Base-by-base conservation (phyloP, 2,329 filamentous ascomycete species). In the Acephala macrosclerotiorum region DNA sequence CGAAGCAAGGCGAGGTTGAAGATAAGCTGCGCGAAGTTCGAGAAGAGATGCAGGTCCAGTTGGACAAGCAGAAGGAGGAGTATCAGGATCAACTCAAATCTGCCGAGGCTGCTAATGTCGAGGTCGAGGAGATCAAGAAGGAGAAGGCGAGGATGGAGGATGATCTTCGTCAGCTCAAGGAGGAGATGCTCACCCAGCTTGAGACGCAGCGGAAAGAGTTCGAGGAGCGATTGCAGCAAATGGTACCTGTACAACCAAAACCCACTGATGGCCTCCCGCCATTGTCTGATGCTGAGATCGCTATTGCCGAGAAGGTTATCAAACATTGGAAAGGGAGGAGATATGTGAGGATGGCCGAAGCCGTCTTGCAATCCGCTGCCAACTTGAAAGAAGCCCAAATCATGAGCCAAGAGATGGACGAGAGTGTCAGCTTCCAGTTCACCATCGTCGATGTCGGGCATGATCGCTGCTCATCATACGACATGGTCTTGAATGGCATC, bases 371-470 rank as follows among this genome's bases (percentile, higher is more conserved):
- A 75, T 91, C 97, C 76, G 95, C 95, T 2, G 89, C 92, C 8
- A 87, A 90, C 33, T 79, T 99, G 65, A 99, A 99, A 77, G 96
- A 99, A 79, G 96, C 96, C 1, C 96, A 99, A 76, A 90, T 99
- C 67, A 96, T 99, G 93, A 97, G 94, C 80, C 95, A 97, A 73
- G 93, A 97, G 74, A 91, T 99, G 81, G 92, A 96, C 72, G 96
- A 97, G 77, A 89, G 89, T 70, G 92, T 97, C 9, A 90, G 95
- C 22, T 98, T 99, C 77, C 96, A 99, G 77, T 99, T 98, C 76
- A 91, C 93, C 14, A 89, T 97, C 63, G 89, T 98, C 36, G 95
- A 97, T 73, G 83, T 91, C 68, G 96, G 96, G 1, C 94, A 99
- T 74, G 89, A 89, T 25, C 86, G 96, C 71, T 94, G 91, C 72